Conservation (phyloP, 495 filamentous ascomycete genomes). For the Clohesyomyces aquaticus region DNA sequence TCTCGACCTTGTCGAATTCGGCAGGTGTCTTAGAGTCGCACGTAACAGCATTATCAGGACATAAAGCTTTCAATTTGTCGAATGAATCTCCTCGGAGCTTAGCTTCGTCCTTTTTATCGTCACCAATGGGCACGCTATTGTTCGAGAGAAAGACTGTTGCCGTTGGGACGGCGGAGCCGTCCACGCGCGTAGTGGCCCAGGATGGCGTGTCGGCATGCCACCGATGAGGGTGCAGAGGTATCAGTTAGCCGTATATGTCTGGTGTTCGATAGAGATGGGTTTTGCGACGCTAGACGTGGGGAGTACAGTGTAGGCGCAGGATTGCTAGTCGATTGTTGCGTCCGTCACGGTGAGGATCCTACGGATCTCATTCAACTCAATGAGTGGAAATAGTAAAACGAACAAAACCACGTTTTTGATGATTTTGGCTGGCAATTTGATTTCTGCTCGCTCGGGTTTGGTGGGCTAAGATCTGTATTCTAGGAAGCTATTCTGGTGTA, state of each 20-base stretch:
- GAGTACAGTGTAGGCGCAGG: slow-evolving; percentile 12
- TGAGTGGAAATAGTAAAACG: no score
- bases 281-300: slow-evolving; percentile 5
- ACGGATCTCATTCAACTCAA: no score
- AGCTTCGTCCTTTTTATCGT: slow-evolving; percentile 3
- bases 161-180: neutral
- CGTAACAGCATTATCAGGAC: neutral
- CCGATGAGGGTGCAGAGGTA: slow-evolving; percentile 5
- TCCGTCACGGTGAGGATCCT: neutral
- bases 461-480: no score
- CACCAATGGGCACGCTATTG: slow-evolving; percentile 7
- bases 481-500: no score
- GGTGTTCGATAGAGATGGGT: slow-evolving; percentile 3
- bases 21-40: slow-evolving; percentile 10
- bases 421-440: no score
- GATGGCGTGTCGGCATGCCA: neutral
- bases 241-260: slow-evolving; percentile 6
- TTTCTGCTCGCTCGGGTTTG: no score
- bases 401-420: no score
- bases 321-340: neutral
- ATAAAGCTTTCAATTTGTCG: neutral
- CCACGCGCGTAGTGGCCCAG: slow-evolving; percentile 3
- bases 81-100: neutral
- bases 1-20: slow-evolving; percentile 4
- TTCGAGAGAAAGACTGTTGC: slow-evolving; percentile 10